Percentiles rank a stretch among this genome's conserved stretches.
Conservation (phyloP, 345 rosid species). For the Eucalyptus sp. region DNA sequence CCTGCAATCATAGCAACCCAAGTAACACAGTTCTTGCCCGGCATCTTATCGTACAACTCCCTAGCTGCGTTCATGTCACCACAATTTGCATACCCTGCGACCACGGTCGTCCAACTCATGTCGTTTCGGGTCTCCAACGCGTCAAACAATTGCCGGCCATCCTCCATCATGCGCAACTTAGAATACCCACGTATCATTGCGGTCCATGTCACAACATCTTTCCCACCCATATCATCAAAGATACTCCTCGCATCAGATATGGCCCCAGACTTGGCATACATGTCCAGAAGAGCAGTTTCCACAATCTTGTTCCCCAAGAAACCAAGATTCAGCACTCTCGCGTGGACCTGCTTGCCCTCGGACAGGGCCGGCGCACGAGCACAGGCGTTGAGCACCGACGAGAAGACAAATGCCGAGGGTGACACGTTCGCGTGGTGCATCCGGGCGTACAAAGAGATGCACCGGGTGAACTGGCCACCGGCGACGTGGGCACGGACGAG, state of each 20-base stretch:
- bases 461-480: not conserved
- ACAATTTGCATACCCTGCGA: constrained; percentile 39
- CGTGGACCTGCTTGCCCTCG: constrained; percentile 41
- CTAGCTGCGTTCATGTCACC: constrained; percentile 25
- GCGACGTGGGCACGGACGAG: constrained; percentile 15
- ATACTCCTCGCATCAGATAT: constrained; percentile 23
- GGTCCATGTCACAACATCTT: constrained; percentile 53
- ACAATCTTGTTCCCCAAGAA: constrained; percentile 21
- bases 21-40: constrained; percentile 18
- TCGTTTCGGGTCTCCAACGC: constrained; percentile 9
- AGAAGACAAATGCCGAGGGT: constrained; percentile 42
- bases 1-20: constrained; percentile 45
- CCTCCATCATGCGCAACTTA: constrained; percentile 24
- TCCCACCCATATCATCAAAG: constrained; percentile 38
- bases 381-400: constrained; percentile 65
- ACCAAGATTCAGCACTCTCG: constrained; percentile 35
- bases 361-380: constrained; percentile 20
- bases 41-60: constrained; percentile 21
- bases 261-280: constrained; percentile 35
- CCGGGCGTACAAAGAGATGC: constrained; percentile 10
- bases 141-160: constrained; percentile 25
- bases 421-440: constrained; percentile 15
- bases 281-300: constrained; percentile 31
- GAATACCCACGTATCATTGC: constrained; percentile 56
- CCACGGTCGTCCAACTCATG: constrained; percentile 39